Conservation (phyloP, 345 rosid genomes). For the Populus nigra region DNA sequence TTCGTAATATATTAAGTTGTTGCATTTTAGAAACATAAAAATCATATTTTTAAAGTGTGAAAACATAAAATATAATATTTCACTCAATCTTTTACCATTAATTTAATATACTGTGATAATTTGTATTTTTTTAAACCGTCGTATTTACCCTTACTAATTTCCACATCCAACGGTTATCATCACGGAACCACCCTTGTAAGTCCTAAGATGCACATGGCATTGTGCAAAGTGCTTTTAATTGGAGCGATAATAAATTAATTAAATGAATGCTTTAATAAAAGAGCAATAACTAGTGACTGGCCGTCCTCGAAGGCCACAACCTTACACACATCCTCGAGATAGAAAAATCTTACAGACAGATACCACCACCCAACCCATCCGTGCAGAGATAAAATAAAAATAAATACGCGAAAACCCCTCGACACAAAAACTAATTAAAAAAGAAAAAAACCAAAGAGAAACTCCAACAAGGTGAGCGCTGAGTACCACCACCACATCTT, state of each 20-base stretch:
- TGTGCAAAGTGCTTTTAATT: neutral
- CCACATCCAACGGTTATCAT: neutral
- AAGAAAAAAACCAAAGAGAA: neutral
- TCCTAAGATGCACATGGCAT: neutral
- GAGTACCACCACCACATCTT: neutral
- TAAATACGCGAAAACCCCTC: neutral
- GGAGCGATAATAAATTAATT: neutral
- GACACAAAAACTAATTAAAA: neutral
- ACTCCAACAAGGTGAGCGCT: neutral
- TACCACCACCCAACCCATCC: constrained; percentile 29
- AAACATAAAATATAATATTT: too few species aligned
- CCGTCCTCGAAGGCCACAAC: neutral
- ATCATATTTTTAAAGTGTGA: too few species aligned
- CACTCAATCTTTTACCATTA: too few species aligned
- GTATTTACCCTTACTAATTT: neutral
- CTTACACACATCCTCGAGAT: neutral
- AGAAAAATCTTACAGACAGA: constrained; percentile 30
- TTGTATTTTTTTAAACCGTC: too few species aligned
- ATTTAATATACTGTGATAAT: too few species aligned
- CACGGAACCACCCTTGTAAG: neutral
- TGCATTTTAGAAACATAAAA: too few species aligned
- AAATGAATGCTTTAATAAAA: too few species aligned
- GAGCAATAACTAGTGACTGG: neutral
- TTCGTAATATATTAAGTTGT: fast-evolving
- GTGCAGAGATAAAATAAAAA: constrained; percentile 30